Evolutionary conservation across 441 rosid species (phyloP).

Genomic region (Sinapis alba): DNA sequence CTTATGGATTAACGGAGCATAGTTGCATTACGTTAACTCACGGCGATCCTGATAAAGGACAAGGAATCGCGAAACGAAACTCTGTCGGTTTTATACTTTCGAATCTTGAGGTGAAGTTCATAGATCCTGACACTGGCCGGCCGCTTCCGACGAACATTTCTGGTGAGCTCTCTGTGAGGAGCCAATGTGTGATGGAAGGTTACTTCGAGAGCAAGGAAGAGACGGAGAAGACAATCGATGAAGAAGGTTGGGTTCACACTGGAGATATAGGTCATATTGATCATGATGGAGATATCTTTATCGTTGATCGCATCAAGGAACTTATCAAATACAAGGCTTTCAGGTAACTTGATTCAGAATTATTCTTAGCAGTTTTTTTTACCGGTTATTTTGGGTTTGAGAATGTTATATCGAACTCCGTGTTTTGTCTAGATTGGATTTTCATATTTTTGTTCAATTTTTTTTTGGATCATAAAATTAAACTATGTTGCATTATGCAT

Average conservation of each 20-base stretch:
- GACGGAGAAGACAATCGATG: conserved; percentile 70
- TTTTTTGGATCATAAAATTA: neutral
- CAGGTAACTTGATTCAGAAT: conserved; percentile 49
- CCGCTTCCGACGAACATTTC: conserved; percentile 71
- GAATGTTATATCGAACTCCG: neutral
- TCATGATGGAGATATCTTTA: conserved; percentile 87
- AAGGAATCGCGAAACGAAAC: conserved; percentile 71
- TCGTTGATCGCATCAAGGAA: conserved; percentile 93
- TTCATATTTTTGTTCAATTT: neutral
- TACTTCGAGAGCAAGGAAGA: conserved; percentile 77
- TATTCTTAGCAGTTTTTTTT: neutral
- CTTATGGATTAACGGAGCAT: conserved; percentile 96
- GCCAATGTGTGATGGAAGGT: conserved; percentile 92
- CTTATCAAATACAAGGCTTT: conserved; percentile 95
- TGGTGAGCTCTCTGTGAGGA: conserved; percentile 87
- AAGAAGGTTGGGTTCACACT: conserved; percentile 84
- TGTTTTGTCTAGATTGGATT: neutral
- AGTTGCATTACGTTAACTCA: conserved; percentile 92
- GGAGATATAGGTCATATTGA: conserved; percentile 90
- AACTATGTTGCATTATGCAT: neutral
- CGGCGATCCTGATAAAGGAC: conserved; percentile 59
- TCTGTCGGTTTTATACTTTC: conserved; percentile 91
- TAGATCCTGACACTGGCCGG: conserved; percentile 69
- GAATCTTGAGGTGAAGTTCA: conserved; percentile 79
- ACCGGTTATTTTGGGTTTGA: neutral